Base-by-base conservation (phyloP, 805 yeast species). In the Metschnikowia borealis region DNA sequence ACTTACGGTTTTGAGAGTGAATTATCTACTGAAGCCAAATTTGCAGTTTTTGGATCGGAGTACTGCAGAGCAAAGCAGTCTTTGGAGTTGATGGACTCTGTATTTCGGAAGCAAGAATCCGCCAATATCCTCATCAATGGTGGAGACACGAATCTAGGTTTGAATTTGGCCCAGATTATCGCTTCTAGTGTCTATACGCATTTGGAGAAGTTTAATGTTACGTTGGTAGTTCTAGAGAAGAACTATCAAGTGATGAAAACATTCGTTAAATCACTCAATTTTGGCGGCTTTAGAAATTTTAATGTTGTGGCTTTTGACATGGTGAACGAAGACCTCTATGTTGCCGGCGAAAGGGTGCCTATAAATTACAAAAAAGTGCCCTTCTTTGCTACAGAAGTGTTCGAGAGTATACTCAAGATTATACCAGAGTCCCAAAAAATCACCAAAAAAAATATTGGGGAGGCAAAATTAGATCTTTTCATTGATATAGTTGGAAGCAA, bases 401-500 rank as follows among this genome's bases (percentile, higher is more conserved):
- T 73, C 13, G 70, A 66, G 34, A 68, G 69, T 5, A 49, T 72
- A 38, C 65, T 71, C 47, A 55, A 55, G 20, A 50, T 58, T 7
- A 48, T 60, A 31, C 62, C 62, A n/a, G 53, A 49, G 14, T 49
- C 59, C 7, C 65, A 60, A 36, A 48, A 42, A 18, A 58, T 71
- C 3, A 53, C 48, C 36, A 41, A 39, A 5, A 32, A 35, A 23
- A 69, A 66, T 48, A 36, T 68, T 36, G 52, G 61, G 44, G 51
- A 59, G 33, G 64, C 61, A 52, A 67, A 66, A 41, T 57, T 71
- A 46, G 78, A 73, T 53, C 51, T 66, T 33, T 60, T 73, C 38
- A 59, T 73, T 18, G 78, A 73, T 52, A 65, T 73, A 17, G 58
- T 69, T 8, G 78, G 78, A n/a, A 59, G 73, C 49, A 68, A 65